phyloP scores from a whole-genome alignment of 163 green algal species.

The Scenedesmus sp. region DNA sequence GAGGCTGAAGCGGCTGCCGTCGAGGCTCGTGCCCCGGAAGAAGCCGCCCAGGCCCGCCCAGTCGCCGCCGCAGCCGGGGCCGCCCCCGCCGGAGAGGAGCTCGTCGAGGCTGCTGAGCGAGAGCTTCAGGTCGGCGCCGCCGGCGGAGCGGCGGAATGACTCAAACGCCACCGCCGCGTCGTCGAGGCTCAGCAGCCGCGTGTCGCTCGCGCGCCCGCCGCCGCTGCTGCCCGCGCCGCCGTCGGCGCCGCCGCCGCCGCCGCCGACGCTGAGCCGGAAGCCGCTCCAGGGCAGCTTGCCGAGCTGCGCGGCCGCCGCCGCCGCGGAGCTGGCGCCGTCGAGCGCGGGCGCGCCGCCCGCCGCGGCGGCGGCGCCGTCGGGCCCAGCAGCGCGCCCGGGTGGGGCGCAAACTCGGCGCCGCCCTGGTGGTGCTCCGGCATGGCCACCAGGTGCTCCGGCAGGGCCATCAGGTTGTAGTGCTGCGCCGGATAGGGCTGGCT shows the following conservation, averaged over 20 bases:
- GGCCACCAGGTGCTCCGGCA: neutral
- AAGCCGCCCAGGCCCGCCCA: slow-evolving; percentile 3
- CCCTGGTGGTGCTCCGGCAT: no score
- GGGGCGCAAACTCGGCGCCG: no score
- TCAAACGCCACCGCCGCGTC: slow-evolving; percentile 21
- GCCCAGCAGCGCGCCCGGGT: no score
- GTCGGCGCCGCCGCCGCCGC: no score
- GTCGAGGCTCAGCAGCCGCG: neutral
- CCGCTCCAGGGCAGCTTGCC: no score
- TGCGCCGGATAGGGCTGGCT: no score
- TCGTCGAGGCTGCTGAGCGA: slow-evolving; percentile 32
- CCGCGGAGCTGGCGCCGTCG: no score
- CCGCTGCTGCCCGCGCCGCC: neutral
- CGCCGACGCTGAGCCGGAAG: no score
- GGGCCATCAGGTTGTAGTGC: neutral
- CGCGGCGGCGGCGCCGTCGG: no score
- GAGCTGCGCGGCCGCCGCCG: no score
- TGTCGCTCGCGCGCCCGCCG: neutral
- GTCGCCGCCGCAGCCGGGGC: neutral
- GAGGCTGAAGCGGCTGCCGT: slow-evolving; percentile 4
- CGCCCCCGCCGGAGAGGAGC: neutral
- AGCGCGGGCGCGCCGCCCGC: no score
- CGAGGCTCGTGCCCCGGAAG: slow-evolving; percentile 16
- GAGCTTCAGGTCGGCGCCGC: slow-evolving; percentile 8
- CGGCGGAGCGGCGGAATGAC: no score